Conservation (phyloP, 176 grass and related monocot species). For the Thinopyrum elongatum region DNA sequence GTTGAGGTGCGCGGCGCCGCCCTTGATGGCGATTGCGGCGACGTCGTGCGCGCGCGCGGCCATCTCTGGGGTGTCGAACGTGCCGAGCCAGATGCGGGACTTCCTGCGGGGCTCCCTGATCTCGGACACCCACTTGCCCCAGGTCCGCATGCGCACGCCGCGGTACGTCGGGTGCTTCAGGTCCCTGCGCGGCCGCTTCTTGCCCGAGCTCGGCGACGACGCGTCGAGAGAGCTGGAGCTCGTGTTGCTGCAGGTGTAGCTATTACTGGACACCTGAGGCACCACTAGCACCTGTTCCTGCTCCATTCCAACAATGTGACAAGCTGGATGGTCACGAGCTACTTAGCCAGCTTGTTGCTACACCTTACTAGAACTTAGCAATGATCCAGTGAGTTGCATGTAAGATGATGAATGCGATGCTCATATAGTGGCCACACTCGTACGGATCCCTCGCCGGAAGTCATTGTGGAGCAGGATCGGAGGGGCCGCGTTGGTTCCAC, state of each 20-base stretch:
- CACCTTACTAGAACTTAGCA: not conserved
- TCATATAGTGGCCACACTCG: slow-evolving; percentile 11
- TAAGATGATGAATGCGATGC: not conserved
- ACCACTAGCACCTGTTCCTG: not conserved
- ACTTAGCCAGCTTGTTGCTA: not conserved
- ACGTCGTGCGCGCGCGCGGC: slow-evolving; percentile 84
- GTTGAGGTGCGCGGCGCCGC: slow-evolving; percentile 62
- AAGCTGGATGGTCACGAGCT: not conserved
- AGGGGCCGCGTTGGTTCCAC: too few species aligned
- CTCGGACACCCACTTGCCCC: slow-evolving; percentile 93
- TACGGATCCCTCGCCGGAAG: not conserved
- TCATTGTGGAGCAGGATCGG: too few species aligned
- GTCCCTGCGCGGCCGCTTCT: slow-evolving; percentile 65
- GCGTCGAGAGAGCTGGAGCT: slow-evolving; percentile 32
- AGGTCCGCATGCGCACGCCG: slow-evolving; percentile 76
- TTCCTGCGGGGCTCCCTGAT: slow-evolving; percentile 90
- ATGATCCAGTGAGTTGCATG: not conserved
- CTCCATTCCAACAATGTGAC: slow-evolving; percentile 20
- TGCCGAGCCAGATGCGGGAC: slow-evolving; percentile 92
- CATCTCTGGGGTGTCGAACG: slow-evolving; percentile 70
- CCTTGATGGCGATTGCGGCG: slow-evolving; percentile 81
- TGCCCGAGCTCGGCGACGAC: slow-evolving; percentile 40
- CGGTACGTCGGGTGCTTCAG: slow-evolving; percentile 80
- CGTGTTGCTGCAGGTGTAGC: slow-evolving; percentile 13
- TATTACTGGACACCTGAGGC: slow-evolving; percentile 6